Percentiles rank a stretch among this genome's conserved stretches.
Conservation (phyloP, 169 alveolate species). For the Ichthyophthirius multifiliis region DNA sequence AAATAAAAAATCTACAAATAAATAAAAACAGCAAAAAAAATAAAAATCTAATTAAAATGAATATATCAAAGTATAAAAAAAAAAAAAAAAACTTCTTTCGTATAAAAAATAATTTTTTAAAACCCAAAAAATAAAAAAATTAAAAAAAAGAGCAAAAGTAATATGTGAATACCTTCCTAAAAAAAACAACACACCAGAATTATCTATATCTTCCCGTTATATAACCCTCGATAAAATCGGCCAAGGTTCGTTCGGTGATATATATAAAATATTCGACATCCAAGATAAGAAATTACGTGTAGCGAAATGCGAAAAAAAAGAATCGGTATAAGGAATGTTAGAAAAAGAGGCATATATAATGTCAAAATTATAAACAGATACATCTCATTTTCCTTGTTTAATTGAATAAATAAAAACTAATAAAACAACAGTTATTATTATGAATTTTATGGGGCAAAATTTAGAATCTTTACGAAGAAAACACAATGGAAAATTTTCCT, state of each 20-base stretch:
- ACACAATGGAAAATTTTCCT: background rate
- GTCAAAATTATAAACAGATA: background rate
- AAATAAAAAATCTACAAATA: too few relatives aligned
- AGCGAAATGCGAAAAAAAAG: conserved; percentile 48
- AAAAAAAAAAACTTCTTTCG: too few relatives aligned
- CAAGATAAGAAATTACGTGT: conserved; percentile 37
- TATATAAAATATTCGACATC: conserved; percentile 44
- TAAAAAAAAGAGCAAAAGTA: too few relatives aligned
- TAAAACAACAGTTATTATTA: conserved; percentile 9
- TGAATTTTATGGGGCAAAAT: conserved; percentile 23
- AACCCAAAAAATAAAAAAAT: too few relatives aligned
- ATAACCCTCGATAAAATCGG: conserved; percentile 64
- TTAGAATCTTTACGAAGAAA: conserved; percentile 22
- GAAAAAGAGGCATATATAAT: background rate
- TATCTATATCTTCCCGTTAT: too few relatives aligned
- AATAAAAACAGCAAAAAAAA: too few relatives aligned
- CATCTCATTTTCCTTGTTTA: conserved; percentile 7
- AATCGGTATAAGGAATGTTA: background rate
- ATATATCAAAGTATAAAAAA: too few relatives aligned
- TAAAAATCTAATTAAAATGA: too few relatives aligned
- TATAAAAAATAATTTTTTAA: too few relatives aligned
- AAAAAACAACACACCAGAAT: too few relatives aligned
- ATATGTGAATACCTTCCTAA: background rate
- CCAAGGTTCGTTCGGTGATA: conserved; percentile 63
- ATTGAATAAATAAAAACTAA: background rate